Evolutionary conservation across 1,284 basidiomycete genomes (phyloP).

Genomic region (Leccinum angustisporum): DNA sequence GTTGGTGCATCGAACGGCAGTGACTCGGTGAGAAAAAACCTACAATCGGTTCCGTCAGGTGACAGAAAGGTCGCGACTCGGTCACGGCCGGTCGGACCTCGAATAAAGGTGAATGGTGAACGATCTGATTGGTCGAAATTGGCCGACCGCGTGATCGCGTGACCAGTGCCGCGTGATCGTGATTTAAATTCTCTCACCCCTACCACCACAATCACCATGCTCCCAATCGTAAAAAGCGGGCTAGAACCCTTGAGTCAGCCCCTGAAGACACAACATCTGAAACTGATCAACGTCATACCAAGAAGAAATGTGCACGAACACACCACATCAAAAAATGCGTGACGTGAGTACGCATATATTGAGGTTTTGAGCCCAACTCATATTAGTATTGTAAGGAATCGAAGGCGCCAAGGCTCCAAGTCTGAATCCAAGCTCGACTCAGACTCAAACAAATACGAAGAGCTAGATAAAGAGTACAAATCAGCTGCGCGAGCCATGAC

Average conservation of each 20-base stretch:
- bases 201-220: neutral
- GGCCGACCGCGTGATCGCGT: no score
- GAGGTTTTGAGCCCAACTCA: neutral
- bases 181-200: no score
- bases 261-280: neutral
- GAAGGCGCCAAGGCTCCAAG: neutral
- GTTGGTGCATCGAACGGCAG: neutral
- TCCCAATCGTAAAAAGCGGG: neutral
- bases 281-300: neutral
- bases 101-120: no score
- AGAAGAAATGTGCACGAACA: neutral
- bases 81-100: no score
- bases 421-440: constrained; percentile 27
- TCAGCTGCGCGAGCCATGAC: no score
- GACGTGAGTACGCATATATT: neutral
- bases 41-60: neutral
- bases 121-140: no score
- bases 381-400: neutral
- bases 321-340: neutral
- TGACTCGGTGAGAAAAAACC: neutral
- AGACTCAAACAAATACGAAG: no score
- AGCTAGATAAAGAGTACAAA: no score
- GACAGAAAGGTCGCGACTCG: no score
- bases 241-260: neutral
- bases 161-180: no score